Percentiles rank a stretch among this genome's conserved stretches.
These are phyloP conservation scores for Penicillium silybi DNA, from an alignment of 495 filamentous ascomycete species.

Conservation along the genomic window DNA sequence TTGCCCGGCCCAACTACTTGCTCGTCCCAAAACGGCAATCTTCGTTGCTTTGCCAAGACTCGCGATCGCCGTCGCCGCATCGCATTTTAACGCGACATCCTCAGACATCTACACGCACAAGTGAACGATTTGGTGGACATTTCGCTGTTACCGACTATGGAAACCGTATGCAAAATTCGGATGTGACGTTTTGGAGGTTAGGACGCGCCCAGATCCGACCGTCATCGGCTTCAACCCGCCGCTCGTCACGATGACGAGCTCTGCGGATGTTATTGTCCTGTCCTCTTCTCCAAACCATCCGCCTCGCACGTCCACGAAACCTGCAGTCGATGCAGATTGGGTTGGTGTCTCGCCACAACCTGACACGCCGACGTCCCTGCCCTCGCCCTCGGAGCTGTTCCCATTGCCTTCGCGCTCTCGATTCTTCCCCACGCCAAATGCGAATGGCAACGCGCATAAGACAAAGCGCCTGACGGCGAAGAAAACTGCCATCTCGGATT, in stretches of 20 bases:
- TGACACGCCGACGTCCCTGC: constrained; percentile 28
- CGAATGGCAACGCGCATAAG: constrained; percentile 5
- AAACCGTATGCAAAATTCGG: neutral
- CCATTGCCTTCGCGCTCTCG: constrained; percentile 24
- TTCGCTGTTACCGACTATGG: neutral
- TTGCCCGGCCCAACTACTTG: constrained; percentile 35
- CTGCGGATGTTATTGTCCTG: constrained; percentile 33
- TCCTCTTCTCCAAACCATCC: constrained; percentile 39
- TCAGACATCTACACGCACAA: neutral
- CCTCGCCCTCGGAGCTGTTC: constrained; percentile 36
- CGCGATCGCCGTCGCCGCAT: constrained; percentile 13
- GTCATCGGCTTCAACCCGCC: neutral
- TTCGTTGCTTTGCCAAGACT: constrained; percentile 40
- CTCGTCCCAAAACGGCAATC: constrained; percentile 31
- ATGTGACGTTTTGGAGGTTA: neutral
- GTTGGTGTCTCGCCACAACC: constrained; percentile 14
- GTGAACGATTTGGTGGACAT: neutral
- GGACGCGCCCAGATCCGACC: neutral
- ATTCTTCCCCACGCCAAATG: constrained; percentile 21
- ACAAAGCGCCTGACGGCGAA: constrained; percentile 9
- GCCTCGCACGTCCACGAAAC: constrained; percentile 15
- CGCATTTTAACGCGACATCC: constrained; percentile 1
- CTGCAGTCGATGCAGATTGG: constrained; percentile 7
- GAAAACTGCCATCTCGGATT: neutral
- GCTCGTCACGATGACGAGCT: constrained; percentile 27